Conservation (phyloP, 768 basidiomycete species). For the Suillus hirtellus region DNA sequence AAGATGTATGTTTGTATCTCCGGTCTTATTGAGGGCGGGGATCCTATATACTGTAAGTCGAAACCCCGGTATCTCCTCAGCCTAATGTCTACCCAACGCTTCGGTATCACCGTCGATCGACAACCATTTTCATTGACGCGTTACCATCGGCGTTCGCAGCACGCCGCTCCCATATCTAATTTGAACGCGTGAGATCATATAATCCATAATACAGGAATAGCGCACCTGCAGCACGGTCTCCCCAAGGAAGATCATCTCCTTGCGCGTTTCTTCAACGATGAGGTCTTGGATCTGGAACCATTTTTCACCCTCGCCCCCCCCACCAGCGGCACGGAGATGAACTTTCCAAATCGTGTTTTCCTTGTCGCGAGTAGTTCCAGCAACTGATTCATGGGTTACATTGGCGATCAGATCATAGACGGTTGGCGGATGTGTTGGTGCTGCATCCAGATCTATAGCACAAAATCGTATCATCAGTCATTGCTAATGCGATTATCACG, state of each 20-base stretch:
- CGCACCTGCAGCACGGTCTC: constrained; percentile 93
- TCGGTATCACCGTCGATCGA: constrained; percentile 30
- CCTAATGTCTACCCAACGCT: constrained; percentile 6
- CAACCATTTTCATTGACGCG: constrained; percentile 28
- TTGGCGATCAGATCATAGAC: constrained; percentile 95
- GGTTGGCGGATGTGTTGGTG: constrained; percentile 57
- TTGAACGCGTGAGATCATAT: constrained; percentile 15
- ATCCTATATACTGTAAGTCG: constrained; percentile 2
- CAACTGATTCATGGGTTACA: constrained; percentile 91
- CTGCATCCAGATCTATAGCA: constrained; percentile 73
- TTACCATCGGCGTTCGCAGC: constrained; percentile 21
- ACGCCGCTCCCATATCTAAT: constrained; percentile 67
- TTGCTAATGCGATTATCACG: constrained; percentile 23
- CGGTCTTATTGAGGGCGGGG: constrained; percentile 6
- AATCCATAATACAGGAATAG: constrained; percentile 9
- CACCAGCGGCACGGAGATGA: constrained; percentile 74
- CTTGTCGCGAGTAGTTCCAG: constrained; percentile 93
- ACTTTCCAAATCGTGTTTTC: constrained; percentile 93
- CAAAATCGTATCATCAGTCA: constrained; percentile 25
- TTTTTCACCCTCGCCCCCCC: constrained; percentile 81
- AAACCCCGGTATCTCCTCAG: constrained; percentile 32
- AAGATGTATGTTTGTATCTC: constrained; percentile 10
- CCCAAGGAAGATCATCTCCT: constrained; percentile 97
- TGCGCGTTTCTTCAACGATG: constrained; percentile 93
- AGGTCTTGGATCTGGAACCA: constrained; percentile 98